Evolutionary conservation across 1,284 basidiomycete species (phyloP), one percentile per base, ranked within the genome.

Genomic region (Pseudozyma sp.): DNA sequence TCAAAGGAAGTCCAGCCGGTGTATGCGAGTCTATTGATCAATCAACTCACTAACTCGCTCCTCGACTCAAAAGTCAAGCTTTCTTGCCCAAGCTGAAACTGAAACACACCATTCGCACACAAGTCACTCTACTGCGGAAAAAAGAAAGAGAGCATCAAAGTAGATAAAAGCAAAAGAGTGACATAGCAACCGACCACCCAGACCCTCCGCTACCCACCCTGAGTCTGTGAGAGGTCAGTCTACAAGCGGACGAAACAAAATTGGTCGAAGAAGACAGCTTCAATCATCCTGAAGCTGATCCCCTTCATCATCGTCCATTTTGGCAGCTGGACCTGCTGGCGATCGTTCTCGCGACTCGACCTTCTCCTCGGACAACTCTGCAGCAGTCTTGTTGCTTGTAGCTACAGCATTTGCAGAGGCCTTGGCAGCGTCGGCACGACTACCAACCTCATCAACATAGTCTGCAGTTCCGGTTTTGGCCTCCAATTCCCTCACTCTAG

Each of bases 401-500:
- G 48, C 55, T 14, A 52, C 19, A 5, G 13, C 13, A 3, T 19
- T 40, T 11, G 44, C 34, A 16, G 49, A 25, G 13, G 34, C 42
- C 16, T 50, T 43, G 16, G 54, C 34, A 11, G 44, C 34, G 14
- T 58, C 61, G n/a, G 44, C 45, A 6, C 52, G 62, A 5, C 44
- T 45, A 3, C 44, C 2, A 7, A 59, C 56, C 19, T 59, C 63
- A 16, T 59, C 59, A 5, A 59, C 51, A 16, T 66, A 61, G 4
- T 62, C 68, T 12, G 68, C 48, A 2, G 57, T 48, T 11, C 72
- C 67, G 6, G 57, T 65, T 63, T 62, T 61, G 31, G 62, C 54
- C 55, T 80, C 78, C 34, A 82, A 56, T 40, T 69, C 72, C 13
- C 70, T 57, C 12, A 78, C 75, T 12, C 79, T 59, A 1, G 65